Evolutionary conservation across 441 rosid species (phyloP).

Genomic region (Adansonia grandidieri): DNA sequence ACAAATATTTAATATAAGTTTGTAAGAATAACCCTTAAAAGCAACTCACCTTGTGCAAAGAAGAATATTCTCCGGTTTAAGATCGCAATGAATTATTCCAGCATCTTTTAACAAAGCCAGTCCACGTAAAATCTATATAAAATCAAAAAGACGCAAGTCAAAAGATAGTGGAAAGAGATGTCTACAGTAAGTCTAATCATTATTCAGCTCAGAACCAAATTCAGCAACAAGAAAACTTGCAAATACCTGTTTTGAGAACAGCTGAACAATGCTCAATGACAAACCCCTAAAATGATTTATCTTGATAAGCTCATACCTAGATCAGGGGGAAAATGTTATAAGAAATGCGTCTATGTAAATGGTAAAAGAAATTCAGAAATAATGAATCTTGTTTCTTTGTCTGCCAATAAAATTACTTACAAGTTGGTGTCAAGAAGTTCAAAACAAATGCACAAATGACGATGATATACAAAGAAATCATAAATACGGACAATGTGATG

Average conservation of each 20-base stretch:
- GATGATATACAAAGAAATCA: conserved; percentile 86
- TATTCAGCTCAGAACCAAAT: conserved; percentile 21
- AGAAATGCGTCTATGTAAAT: conserved; percentile 11
- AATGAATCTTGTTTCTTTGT: conserved; percentile 13
- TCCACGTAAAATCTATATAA: conserved; percentile 79
- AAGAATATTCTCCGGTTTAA: conserved; percentile 99
- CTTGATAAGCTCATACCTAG: conserved; percentile 98
- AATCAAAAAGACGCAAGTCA: conserved; percentile 24
- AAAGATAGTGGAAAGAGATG: neutral
- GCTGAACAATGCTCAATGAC: conserved; percentile 92
- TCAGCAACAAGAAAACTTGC: conserved; percentile 26
- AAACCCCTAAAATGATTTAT: conserved; percentile 93
- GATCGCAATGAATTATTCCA: conserved; percentile 97
- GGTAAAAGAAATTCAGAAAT: conserved; percentile 24
- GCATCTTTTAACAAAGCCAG: conserved; percentile 94
- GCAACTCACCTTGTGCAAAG: conserved; percentile 81
- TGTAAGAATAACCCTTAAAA: conserved; percentile 27
- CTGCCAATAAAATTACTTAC: conserved; percentile 54
- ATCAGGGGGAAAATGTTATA: conserved; percentile 31
- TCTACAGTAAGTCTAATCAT: conserved; percentile 4
- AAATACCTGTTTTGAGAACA: conserved; percentile 96
- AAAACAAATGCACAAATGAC: conserved; percentile 96
- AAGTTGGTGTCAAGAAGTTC: conserved; percentile 96
- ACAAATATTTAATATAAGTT: conserved; percentile 7
- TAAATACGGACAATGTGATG: conserved; percentile 98